phyloP scores from a whole-genome alignment of 2,329 filamentous ascomycete genomes.

The Chaetomiaceae sp. region DNA sequence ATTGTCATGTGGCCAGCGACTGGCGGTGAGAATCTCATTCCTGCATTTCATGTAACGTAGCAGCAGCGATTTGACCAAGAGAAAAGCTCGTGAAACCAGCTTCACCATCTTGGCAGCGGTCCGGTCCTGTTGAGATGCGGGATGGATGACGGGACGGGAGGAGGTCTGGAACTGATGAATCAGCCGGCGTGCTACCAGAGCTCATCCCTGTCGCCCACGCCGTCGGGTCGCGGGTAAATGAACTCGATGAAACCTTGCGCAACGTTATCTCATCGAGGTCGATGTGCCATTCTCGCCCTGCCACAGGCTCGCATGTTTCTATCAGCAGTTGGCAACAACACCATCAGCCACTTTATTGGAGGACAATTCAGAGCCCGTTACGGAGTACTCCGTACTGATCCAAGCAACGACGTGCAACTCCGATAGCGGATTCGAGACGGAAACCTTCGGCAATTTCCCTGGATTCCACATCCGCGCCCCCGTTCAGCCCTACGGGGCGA shows the following conservation, averaged over 20 bases:
- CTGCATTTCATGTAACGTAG: neutral
- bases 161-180: neutral
- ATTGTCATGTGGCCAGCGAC: neutral
- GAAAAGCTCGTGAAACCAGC: neutral
- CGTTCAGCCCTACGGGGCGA: too few species aligned
- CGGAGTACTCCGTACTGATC: too few species aligned
- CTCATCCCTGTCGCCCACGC: neutral
- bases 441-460: too few species aligned
- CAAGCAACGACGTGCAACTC: too few species aligned
- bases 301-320: too few species aligned
- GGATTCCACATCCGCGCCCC: too few species aligned
- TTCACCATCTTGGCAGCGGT: neutral
- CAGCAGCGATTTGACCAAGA: neutral
- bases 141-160: too few species aligned
- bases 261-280: neutral
- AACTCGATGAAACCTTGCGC: neutral
- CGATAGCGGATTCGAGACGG: too few species aligned
- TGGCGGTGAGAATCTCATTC: neutral
- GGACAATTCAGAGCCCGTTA: too few species aligned
- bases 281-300: too few species aligned
- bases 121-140: neutral
- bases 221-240: slow-evolving; percentile 1
- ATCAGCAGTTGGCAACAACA: too few species aligned
- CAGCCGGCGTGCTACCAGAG: neutral
- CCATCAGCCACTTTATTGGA: too few species aligned